Base-by-base conservation (phyloP, 2,329 filamentous ascomycete genomes). In the Alternaria conjuncta region DNA sequence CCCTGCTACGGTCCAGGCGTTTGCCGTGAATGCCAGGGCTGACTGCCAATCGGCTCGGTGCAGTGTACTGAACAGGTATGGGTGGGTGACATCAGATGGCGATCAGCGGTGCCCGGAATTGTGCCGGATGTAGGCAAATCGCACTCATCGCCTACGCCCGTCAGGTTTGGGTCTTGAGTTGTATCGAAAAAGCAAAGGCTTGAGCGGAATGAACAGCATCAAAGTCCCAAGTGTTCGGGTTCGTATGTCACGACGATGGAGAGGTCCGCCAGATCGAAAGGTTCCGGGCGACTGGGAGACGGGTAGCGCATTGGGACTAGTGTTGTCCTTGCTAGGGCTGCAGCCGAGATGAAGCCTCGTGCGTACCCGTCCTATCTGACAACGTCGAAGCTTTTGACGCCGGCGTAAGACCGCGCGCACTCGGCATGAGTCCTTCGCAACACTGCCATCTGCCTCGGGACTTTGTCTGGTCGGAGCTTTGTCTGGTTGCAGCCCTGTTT, bases 41-140 rank as follows among this genome's bases (percentile, higher is more conserved):
- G 47, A 46, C 47, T 21, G n/a, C 32, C 41, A 26, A 47, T 61
- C 57, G 53, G 53, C 57, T 41, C 46, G 57, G 57, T 47, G 57
- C 25, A 54, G 44, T 57, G 36, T 36, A 61, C 59, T 13, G 54
- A 57, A 57, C 25, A 61, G 59, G 59, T 32, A 61, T 61, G 54
- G 45, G 25, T 51, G 13, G 18, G 13, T 57, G 36, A 46, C 46
- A 45, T 60, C 45, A 57, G 21, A 47, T 58, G 56, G 58, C 36
- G 65, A 69, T 68, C 65, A 60, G 49, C 41, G 51, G 51, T 15
- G 45, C 26, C 30, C 59, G 28, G 36, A 45, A 15, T 32, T 50
- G 41, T 41, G 26, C 53, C 36, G 36, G 36, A 30, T 43, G 11
- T 30, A 32, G n/a, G 21, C 18, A 46, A 20, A 32, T 49, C 36